phyloP scores from a whole-genome alignment of 768 basidiomycete genomes.

The Hydnomerulius pinastri region DNA sequence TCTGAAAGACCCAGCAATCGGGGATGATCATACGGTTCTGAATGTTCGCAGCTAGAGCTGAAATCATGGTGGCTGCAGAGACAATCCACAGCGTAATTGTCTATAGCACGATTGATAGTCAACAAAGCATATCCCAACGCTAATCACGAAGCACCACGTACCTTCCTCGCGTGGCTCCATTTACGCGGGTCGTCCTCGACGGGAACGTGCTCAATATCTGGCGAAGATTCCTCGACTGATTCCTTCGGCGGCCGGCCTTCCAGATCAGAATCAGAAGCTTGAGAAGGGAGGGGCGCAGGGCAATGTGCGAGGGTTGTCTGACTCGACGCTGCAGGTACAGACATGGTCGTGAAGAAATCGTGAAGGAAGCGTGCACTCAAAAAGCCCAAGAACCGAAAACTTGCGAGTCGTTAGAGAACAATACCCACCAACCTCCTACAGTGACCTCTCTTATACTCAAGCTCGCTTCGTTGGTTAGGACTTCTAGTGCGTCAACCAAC shows the following conservation, averaged over 20 bases:
- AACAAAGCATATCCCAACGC: neutral
- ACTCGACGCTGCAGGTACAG: constrained; percentile 4
- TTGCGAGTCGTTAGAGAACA: neutral
- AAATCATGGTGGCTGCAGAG: constrained; percentile 24
- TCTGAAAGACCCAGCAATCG: neutral
- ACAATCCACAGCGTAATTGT: constrained; percentile 29
- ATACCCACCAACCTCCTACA: constrained; percentile 6
- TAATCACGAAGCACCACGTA: constrained; percentile 19
- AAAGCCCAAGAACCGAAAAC: neutral
- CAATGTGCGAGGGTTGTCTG: neutral
- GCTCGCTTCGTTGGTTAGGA: neutral
- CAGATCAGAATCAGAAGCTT: constrained; percentile 1
- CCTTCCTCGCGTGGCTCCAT: constrained; percentile 62
- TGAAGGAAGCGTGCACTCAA: constrained; percentile 7
- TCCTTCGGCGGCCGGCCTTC: constrained; percentile 2
- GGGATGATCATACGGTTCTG: constrained; percentile 27
- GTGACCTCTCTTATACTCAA: constrained; percentile 22
- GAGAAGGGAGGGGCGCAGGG: constrained; percentile 1
- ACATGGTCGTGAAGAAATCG: constrained; percentile 12
- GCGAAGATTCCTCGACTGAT: constrained; percentile 1
- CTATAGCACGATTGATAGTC: constrained; percentile 13
- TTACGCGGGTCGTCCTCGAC: constrained; percentile 63
- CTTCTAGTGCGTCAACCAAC: neutral
- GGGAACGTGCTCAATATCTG: constrained; percentile 37
- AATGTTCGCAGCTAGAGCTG: constrained; percentile 28